Evolutionary conservation across 140 eudicot genomes (phyloP).

Genomic region (Erigeron philadelphicus): DNA sequence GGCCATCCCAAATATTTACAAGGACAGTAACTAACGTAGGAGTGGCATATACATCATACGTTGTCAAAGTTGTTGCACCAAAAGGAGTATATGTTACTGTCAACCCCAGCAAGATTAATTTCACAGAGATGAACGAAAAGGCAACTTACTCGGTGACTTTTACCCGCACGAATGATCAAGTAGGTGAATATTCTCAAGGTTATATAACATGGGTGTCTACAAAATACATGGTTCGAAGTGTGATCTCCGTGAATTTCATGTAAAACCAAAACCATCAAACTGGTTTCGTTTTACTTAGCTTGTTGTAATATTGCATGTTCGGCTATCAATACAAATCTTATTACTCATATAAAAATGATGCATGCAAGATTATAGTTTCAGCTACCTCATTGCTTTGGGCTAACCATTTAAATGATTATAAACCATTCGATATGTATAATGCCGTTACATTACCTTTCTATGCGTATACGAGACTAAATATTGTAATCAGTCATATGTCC

Average conservation of each 20-base stretch:
- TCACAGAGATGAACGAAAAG: conserved; percentile 3
- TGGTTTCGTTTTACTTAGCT: not conserved
- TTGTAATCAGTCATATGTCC: too few relatives aligned
- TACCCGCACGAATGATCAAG: not conserved
- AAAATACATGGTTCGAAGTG: conserved; percentile 15
- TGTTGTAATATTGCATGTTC: not conserved
- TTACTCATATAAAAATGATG: too few relatives aligned
- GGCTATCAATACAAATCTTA: not conserved
- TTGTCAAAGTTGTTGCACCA: conserved; percentile 6
- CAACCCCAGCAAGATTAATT: not conserved
- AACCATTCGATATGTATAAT: too few relatives aligned
- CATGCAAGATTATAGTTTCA: too few relatives aligned
- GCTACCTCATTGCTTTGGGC: too few relatives aligned
- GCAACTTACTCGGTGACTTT: conserved; percentile 11
- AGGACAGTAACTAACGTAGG: conserved; percentile 17
- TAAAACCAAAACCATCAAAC: not conserved
- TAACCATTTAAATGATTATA: too few relatives aligned
- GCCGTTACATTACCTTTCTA: too few relatives aligned
- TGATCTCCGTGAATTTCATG: not conserved
- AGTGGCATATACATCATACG: not conserved
- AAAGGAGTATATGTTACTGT: conserved; percentile 11
- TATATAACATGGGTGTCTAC: conserved; percentile 11
- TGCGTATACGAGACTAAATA: too few relatives aligned
- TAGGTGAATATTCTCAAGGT: conserved; percentile 8
- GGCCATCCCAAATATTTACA: conserved; percentile 6